phyloP scores from a whole-genome alignment of 208 protist species.

The Borovskyia barvae region DNA sequence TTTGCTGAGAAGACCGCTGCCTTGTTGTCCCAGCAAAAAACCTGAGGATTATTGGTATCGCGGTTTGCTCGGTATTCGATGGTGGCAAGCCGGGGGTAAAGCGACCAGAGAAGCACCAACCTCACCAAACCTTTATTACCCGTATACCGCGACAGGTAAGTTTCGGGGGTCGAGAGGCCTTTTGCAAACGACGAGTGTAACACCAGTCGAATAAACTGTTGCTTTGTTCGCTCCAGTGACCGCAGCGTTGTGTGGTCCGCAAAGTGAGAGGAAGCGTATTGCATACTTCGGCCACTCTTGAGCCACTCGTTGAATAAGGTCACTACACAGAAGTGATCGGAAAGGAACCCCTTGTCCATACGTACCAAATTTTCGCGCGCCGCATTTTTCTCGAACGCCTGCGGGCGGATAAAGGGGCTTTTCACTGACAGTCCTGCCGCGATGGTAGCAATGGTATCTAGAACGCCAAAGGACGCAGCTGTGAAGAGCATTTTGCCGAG shows the following conservation, averaged over 20 bases:
- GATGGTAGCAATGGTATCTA: constrained; percentile 86
- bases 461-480: constrained; percentile 81
- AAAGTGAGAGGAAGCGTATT: constrained; percentile 67
- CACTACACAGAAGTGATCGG: constrained; percentile 76
- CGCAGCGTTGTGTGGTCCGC: constrained; percentile 71
- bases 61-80: constrained; percentile 73
- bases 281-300: constrained; percentile 43
- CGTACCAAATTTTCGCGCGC: constrained; percentile 33
- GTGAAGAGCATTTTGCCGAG: constrained; percentile 91
- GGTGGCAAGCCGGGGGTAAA: constrained; percentile 74
- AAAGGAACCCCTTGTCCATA: constrained; percentile 60
- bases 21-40: constrained; percentile 88
- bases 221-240: constrained; percentile 78
- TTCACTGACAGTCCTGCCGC: constrained; percentile 84
- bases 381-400: constrained; percentile 47
- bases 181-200: constrained; percentile 62
- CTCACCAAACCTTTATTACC: constrained; percentile 72
- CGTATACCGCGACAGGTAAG: constrained; percentile 54
- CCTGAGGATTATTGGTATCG: constrained; percentile 34
- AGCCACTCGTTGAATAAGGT: constrained; percentile 75
- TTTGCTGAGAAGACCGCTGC: constrained; percentile 40
- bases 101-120: constrained; percentile 74
- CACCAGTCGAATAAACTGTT: constrained; percentile 74
- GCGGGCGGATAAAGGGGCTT: constrained; percentile 73
- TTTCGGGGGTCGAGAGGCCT: constrained; percentile 36